These are phyloP conservation scores for Ascochyta rabiei DNA, from an alignment of 2,329 filamentous ascomycete species.

Conservation along the genomic window DNA sequence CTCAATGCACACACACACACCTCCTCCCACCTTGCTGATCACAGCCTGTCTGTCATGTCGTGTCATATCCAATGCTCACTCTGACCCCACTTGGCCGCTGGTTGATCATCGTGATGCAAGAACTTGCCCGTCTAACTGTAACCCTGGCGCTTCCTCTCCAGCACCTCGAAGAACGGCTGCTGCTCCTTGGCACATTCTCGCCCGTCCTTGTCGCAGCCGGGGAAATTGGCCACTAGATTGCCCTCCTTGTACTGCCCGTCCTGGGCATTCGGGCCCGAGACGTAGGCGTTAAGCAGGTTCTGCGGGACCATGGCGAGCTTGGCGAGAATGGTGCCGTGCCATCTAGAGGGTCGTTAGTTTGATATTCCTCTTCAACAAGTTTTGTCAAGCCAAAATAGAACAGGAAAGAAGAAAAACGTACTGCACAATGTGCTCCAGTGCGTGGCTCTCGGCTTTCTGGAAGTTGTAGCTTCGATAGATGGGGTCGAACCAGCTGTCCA, in stretches of 20 bases:
- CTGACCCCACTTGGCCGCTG: too few relatives aligned
- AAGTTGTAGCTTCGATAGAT: constrained; percentile 95
- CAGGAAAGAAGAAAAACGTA: constrained; percentile 28
- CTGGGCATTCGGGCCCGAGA: constrained; percentile 33
- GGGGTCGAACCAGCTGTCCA: constrained; percentile 96
- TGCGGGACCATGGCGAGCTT: constrained; percentile 91
- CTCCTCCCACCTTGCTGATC: too few relatives aligned
- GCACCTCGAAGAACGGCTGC: constrained; percentile 53
- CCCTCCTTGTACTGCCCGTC: constrained; percentile 75
- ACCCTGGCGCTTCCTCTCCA: constrained; percentile 32
- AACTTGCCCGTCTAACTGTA: not conserved
- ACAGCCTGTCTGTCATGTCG: too few relatives aligned
- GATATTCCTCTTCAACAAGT: too few relatives aligned
- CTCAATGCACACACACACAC: too few relatives aligned
- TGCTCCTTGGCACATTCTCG: constrained; percentile 76
- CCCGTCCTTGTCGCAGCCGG: constrained; percentile 67
- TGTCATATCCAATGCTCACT: too few relatives aligned
- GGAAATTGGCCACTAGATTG: constrained; percentile 82
- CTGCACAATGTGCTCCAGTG: constrained; percentile 69
- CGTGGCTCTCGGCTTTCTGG: constrained; percentile 90
- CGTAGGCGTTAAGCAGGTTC: constrained; percentile 80
- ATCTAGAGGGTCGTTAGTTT: constrained; percentile 65
- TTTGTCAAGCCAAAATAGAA: too few relatives aligned
- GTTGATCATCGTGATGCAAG: too few relatives aligned
- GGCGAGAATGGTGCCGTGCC: constrained; percentile 94